Evolutionary conservation across 768 basidiomycete species (phyloP), one percentile per base, ranked within the genome.

Genomic region (Kwoniella newhampshirensis): DNA sequence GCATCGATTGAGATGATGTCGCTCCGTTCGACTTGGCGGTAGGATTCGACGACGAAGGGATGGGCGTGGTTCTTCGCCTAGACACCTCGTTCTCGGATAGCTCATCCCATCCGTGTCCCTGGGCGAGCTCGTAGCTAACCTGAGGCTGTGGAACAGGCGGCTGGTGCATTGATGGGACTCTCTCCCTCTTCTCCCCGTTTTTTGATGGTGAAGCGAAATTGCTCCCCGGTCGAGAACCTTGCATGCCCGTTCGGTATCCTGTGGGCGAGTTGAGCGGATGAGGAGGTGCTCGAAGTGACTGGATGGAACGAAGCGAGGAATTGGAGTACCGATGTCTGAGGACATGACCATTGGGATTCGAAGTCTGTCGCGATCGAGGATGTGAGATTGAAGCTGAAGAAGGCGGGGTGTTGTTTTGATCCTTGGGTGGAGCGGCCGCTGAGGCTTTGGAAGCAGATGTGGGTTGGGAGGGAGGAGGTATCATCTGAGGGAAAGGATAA

Each of bases 191-290:
- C 26, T 54, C 53, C 25, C 30, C 48, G 27, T 43, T 54, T 36
- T 66, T 63, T 0, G 52, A 41, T 0, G 66, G 64, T 4, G 70
- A 71, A 2, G 53, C 59, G 23, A 64, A 54, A 18, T 50, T 49
- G 28, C 59, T 68, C 8, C 64, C 64, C 3, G 55, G 46, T 36
- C 66, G 52, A 30, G 62, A 63, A 11, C 57, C 15, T 15, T 46
- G 57, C 44, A 46, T 46, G 53, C 52, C 60, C 3, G 63, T 57
- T 27, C 65, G 36, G 37, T 61, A 66, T 7, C 63, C 66, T 13
- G 64, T 69, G 2, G 71, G 68, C 9, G 71, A 73, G 32, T 73
- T 73, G 35, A 73, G 61, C 4, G 71, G 71, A 49, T 73, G 71
- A 4, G 71, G 71, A 23, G 71, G 71, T 2, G 71, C 71, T 7